Conservation (phyloP, 2,329 filamentous ascomycete species). For the Hortaea sp. region DNA sequence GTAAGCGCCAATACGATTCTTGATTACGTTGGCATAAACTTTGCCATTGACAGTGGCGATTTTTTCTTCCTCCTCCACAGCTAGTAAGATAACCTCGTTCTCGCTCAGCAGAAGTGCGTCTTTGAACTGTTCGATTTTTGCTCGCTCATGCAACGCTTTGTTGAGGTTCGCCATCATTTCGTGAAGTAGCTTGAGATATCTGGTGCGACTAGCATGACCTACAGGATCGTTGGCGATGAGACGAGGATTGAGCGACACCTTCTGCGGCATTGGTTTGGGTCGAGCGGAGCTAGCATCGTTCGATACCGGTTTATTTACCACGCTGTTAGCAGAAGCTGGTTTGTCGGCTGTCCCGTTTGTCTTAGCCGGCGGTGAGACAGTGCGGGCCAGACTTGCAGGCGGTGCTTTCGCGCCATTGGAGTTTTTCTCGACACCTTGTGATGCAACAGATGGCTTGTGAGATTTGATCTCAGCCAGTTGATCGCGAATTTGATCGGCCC, state of each 20-base stretch:
- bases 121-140: constrained; percentile 22
- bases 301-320: not conserved
- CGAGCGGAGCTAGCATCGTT: not conserved
- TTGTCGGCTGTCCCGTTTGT: constrained; percentile 3
- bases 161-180: constrained; percentile 59
- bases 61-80: constrained; percentile 69
- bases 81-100: constrained; percentile 57
- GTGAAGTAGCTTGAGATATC: constrained; percentile 51
- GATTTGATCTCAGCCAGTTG: constrained; percentile 9
- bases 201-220: constrained; percentile 23
- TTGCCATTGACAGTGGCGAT: constrained; percentile 55
- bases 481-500: constrained; percentile 18
- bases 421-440: not conserved
- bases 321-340: not conserved
- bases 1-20: constrained; percentile 65
- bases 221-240: constrained; percentile 45
- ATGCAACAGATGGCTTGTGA: not conserved
- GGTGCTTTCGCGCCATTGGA: not conserved
- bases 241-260: constrained; percentile 50
- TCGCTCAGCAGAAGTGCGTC: constrained; percentile 49
- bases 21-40: constrained; percentile 77
- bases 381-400: not conserved
- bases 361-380: constrained; percentile 5
- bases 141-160: constrained; percentile 17
- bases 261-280: not conserved